A percentile compares a stretch with the other conserved stretches of the same genome.
phyloP scores from a whole-genome alignment of 2,329 filamentous ascomycete species.

The Trichoderma sp. region DNA sequence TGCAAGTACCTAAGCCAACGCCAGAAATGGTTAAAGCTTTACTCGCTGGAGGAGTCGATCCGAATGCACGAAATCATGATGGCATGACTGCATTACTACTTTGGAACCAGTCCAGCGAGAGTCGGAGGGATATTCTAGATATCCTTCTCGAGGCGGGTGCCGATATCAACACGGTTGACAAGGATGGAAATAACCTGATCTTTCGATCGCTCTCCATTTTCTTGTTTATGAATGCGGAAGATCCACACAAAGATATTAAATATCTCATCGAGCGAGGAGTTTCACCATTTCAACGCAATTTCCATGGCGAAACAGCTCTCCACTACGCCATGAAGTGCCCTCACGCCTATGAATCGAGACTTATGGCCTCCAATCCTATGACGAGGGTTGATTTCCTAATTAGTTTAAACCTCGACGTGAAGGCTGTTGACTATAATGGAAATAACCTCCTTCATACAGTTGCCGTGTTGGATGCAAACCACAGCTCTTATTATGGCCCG shows the following conservation, averaged over 20 bases:
- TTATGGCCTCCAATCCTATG: background rate
- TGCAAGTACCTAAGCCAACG: background rate
- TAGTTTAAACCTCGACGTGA: slow-evolving; percentile 17
- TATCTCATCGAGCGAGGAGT: slow-evolving; percentile 22
- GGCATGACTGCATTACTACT: slow-evolving; percentile 23
- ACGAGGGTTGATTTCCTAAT: slow-evolving; percentile 16
- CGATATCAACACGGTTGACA: slow-evolving; percentile 25
- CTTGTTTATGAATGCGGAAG: background rate
- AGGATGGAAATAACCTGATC: slow-evolving; percentile 22
- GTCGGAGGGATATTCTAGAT: background rate
- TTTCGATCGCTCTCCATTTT: slow-evolving; percentile 3
- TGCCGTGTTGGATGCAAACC: background rate
- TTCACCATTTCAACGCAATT: slow-evolving; percentile 18
- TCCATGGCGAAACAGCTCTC: slow-evolving; percentile 21
- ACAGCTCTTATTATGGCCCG: background rate
- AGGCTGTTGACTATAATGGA: slow-evolving; percentile 23
- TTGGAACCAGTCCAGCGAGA: background rate
- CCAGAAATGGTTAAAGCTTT: slow-evolving; percentile 8
- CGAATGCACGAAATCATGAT: slow-evolving; percentile 23
- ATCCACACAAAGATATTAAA: slow-evolving; percentile 14
- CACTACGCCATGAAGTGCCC: slow-evolving; percentile 20
- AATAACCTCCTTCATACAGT: slow-evolving; percentile 28
- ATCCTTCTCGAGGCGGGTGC: slow-evolving; percentile 24
- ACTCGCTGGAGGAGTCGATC: slow-evolving; percentile 24
- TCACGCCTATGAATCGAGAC: background rate